A percentile compares a stretch with the other conserved stretches of the same genome.
Conservation (phyloP, 208 protist genomes). For the Trypanosoma lewisi region DNA sequence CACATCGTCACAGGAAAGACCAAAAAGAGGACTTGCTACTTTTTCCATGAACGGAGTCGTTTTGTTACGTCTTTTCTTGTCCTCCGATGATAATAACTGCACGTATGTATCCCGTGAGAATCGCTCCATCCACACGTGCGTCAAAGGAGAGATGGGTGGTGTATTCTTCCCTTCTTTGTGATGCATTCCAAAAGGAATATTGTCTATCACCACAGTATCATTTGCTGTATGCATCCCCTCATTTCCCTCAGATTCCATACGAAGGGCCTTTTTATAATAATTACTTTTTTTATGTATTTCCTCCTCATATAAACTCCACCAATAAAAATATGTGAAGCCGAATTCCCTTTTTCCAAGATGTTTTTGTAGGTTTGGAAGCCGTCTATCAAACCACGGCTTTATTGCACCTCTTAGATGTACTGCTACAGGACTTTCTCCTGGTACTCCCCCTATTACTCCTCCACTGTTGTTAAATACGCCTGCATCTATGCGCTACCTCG, state of each 20-base stretch:
- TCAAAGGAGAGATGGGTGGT: slow-evolving; percentile 18
- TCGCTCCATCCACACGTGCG: slow-evolving; percentile 40
- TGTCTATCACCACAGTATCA: slow-evolving; percentile 1
- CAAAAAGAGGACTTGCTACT: slow-evolving; percentile 14
- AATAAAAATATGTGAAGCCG: slow-evolving; percentile 30
- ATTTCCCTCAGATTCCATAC: background rate
- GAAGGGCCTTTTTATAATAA: slow-evolving; percentile 15
- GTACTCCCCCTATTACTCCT: too few relatives aligned
- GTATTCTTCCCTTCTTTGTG: background rate
- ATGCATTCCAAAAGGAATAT: slow-evolving; percentile 8
- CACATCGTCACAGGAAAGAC: slow-evolving; percentile 21
- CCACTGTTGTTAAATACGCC: too few relatives aligned
- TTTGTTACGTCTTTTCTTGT: slow-evolving; percentile 19
- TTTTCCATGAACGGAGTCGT: slow-evolving; percentile 14
- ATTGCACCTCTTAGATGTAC: slow-evolving; percentile 28
- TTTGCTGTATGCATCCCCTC: too few relatives aligned
- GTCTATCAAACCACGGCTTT: slow-evolving; percentile 37
- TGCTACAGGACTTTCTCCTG: background rate
- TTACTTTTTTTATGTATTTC: slow-evolving; percentile 23
- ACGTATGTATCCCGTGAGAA: slow-evolving; percentile 22
- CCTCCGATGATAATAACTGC: slow-evolving; percentile 26
- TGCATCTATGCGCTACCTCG: slow-evolving; percentile 4
- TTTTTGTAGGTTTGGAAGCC: background rate
- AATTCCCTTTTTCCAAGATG: slow-evolving; percentile 30
- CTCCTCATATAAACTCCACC: slow-evolving; percentile 33